Conservation (phyloP, 257 asterid genomes). For the Nicotiana tabacum region DNA sequence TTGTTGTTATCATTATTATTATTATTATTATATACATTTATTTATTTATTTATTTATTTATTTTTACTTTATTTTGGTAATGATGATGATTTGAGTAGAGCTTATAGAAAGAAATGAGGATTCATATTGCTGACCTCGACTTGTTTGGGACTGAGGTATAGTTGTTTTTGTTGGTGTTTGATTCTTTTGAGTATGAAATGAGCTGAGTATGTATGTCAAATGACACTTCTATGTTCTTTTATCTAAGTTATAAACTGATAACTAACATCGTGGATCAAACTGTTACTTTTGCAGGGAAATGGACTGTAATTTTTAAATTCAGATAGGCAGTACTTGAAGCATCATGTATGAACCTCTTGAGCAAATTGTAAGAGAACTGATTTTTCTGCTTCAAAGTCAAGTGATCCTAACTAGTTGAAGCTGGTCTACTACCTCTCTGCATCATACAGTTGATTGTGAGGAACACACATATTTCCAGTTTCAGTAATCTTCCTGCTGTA, state of each 20-base stretch:
- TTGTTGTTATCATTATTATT: too few species aligned
- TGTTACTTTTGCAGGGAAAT: slow-evolving; percentile 1
- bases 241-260: background rate
- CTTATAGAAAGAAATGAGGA: too few species aligned
- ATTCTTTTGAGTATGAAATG: background rate
- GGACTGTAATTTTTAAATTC: background rate
- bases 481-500: background rate
- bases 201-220: background rate
- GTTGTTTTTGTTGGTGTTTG: background rate
- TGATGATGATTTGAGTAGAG: too few species aligned
- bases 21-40: too few species aligned
- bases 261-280: background rate
- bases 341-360: background rate
- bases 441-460: background rate
- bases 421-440: background rate
- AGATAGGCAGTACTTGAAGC: background rate
- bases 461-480: background rate
- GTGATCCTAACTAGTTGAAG: background rate
- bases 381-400: background rate
- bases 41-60: too few species aligned
- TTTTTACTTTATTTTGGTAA: too few species aligned
- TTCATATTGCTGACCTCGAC: too few species aligned
- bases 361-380: background rate
- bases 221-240: background rate
- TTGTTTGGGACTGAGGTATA: too few species aligned